Base-by-base conservation (phyloP, 2,329 filamentous ascomycete species). In the Plenodomus lindquistii region DNA sequence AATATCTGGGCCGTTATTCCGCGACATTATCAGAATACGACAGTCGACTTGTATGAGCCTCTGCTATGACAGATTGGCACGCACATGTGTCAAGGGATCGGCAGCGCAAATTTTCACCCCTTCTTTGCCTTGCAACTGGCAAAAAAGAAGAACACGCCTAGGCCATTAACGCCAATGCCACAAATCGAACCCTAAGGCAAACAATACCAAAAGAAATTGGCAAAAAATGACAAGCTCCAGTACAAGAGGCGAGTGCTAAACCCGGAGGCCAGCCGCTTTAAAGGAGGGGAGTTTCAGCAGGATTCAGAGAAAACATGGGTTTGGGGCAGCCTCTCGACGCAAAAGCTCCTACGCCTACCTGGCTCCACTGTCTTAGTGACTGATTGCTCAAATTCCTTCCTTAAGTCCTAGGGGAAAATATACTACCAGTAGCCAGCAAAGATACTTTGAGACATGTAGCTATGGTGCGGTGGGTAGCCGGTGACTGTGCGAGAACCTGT, bases 161-260 rank as follows among this genome's bases (percentile, higher is more conserved):
- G 1, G 17, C 40, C 35, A 31, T 11, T 19, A 31, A 31, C 11
- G 27, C 27, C 10, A 15, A 31, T 8, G 15, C 27, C 6, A 15
- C 27, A 13, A 31, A 8, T 45, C 43, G 22, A 39, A 45, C 36
- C 24, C 8, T 15, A n/a, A n/a, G n/a, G n/a, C n/a, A n/a, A n/a
- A n/a, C 43, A 34, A n/a, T 24, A 17, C 22, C 11, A 6, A 8
- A 6, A 20, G 13, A 45, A 34, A 40, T 21, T 2, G 8, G 15
- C 36, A 44, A 39, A n/a, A 37, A 38, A 34, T 15, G 27, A 31
- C 18, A 34, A 22, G 35, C 43, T 37, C 22, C 34, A 38, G 27
- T 39, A 45, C 37, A 29, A 45, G 37, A 29, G 36, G 43, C 31
- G 40, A 20, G 16, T 45, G 43, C 43, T 45, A 27, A 20, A 45